Base-by-base conservation (phyloP, 768 basidiomycete genomes). In the Rhizopogon roseolus region DNA sequence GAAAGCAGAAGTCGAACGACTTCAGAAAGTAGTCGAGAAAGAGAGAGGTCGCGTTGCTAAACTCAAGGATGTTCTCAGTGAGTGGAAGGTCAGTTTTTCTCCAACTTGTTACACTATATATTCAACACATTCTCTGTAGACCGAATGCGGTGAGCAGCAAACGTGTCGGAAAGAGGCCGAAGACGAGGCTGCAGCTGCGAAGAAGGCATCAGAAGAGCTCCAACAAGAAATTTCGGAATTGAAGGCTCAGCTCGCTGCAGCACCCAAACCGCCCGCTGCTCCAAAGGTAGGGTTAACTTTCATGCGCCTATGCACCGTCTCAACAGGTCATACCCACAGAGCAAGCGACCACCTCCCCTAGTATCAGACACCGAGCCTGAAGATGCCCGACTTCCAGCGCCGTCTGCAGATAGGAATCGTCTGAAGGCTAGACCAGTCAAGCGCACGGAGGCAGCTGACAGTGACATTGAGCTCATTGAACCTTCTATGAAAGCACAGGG, bases 181-280 rank as follows among this genome's bases (percentile, higher is more conserved):
- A 49, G 68, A 64, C 29, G 63, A 71, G 45, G 50, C 78, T 16
- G 63, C 64, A 10, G 70, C 73, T 56, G 67, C 73, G 41, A 61
- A 63, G 40, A 59, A 52, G 5, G 57, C 66, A 43, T 56, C 66
- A 11, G 39, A 57, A 19, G 52, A 50, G 16, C 54, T 62, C 32
- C 72, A 76, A 55, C 75, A 75, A 50, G 69, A 73, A 57, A 64
- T 80, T 25, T 64, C 73, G 17, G 76, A 76, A 45, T 71, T 85
- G 14, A 71, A 79, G 57, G 60, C 62, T 3, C 75, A 77, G 32
- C 63, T 82, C 2, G 73, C 77, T 41, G 61, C 66, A 10, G 72
- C 67, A 66, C 19, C 65, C 63, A 57, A 46, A 42, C 57, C 52
- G 32, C 16, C 49, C 6, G 66, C 62, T 16, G 41, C 51, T 41